phyloP scores from a whole-genome alignment of 208 protist genomes.

The Trypanosoma caninum region DNA sequence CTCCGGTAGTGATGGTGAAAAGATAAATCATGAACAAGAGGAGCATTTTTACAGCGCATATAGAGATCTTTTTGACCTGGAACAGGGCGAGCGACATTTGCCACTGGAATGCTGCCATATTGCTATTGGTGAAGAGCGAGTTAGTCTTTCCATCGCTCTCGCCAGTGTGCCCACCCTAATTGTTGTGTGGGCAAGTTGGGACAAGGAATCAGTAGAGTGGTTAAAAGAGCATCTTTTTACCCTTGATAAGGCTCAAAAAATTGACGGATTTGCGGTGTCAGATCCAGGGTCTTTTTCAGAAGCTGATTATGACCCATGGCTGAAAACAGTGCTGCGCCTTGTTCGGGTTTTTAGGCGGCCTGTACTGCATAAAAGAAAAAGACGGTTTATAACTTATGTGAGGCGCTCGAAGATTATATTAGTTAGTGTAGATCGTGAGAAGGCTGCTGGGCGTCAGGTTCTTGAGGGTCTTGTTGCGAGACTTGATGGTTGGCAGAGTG shows the following conservation, averaged over 20 bases:
- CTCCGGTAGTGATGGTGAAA: background rate
- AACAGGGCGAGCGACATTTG: slow-evolving; percentile 26
- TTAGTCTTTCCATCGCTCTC: slow-evolving; percentile 57
- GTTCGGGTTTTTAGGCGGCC: slow-evolving; percentile 25
- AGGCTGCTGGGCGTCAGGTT: slow-evolving; percentile 23
- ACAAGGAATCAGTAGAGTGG: slow-evolving; percentile 53
- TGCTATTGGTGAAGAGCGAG: slow-evolving; percentile 40
- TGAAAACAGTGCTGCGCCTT: slow-evolving; percentile 45
- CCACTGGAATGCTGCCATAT: slow-evolving; percentile 44
- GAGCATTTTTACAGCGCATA: slow-evolving; percentile 34
- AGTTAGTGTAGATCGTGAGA: slow-evolving; percentile 74
- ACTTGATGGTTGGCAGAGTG: slow-evolving; percentile 50
- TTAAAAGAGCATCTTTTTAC: slow-evolving; percentile 67
- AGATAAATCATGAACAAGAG: background rate
- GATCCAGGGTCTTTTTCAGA: slow-evolving; percentile 25
- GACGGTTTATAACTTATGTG: slow-evolving; percentile 14
- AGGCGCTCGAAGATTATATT: slow-evolving; percentile 85
- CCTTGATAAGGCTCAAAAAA: slow-evolving; percentile 21
- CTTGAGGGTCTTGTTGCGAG: slow-evolving; percentile 31
- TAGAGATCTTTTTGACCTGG: slow-evolving; percentile 26
- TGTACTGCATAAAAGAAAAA: slow-evolving; percentile 16
- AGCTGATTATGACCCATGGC: slow-evolving; percentile 65
- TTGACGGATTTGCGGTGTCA: slow-evolving; percentile 7
- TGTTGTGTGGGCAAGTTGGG: slow-evolving; percentile 68
- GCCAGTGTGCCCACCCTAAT: slow-evolving; percentile 66